Percentiles rank a stretch among this genome's conserved stretches.
Evolutionary conservation across 2,329 filamentous ascomycete species (phyloP).

Genomic region (Penicillium paneum): DNA sequence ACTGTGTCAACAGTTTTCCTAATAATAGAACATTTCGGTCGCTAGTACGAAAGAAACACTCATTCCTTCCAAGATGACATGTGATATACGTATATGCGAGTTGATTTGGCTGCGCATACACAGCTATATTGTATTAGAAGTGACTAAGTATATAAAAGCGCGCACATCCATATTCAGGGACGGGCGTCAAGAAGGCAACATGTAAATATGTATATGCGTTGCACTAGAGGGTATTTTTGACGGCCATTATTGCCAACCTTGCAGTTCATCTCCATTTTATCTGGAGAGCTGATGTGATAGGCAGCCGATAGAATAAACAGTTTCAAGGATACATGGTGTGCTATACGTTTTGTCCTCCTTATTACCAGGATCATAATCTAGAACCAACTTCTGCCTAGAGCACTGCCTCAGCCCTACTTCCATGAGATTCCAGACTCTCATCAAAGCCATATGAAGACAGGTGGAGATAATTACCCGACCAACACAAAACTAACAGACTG

Average conservation of each 20-base stretch:
- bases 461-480: background rate
- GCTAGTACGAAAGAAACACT: background rate
- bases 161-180: too few relatives aligned
- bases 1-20: too few relatives aligned
- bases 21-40: background rate
- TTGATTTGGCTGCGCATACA: background rate
- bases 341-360: background rate
- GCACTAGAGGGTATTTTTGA: background rate
- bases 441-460: background rate
- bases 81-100: background rate
- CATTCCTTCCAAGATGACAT: background rate
- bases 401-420: background rate
- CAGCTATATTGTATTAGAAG: too few relatives aligned
- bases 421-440: background rate
- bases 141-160: background rate
- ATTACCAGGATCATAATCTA: background rate
- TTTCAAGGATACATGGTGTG: background rate
- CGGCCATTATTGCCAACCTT: background rate
- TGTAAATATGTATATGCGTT: background rate
- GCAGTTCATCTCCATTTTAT: too few relatives aligned
- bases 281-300: too few relatives aligned
- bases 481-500: background rate
- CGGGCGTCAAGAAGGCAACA: background rate
- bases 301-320: background rate
- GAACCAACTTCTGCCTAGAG: background rate